phyloP scores from a whole-genome alignment of 257 asterid species.

The Solanum clarkiae region DNA sequence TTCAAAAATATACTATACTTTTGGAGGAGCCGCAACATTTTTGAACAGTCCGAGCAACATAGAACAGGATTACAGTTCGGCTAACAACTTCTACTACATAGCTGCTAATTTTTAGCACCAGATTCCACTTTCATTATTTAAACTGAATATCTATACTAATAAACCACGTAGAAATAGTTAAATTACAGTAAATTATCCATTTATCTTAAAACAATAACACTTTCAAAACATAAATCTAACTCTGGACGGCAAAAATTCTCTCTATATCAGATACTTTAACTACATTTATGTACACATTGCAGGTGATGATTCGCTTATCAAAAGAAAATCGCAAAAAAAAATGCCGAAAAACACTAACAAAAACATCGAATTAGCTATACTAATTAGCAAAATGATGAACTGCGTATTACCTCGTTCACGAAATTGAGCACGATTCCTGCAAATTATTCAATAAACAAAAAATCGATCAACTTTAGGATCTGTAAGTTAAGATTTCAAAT shows the following conservation, averaged over 20 bases:
- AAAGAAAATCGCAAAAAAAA: not conserved
- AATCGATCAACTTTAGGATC: not conserved
- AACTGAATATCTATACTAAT: not conserved
- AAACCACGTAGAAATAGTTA: not conserved
- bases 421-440: slow-evolving; percentile 88
- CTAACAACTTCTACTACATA: not conserved
- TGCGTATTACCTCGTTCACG: slow-evolving; percentile 61
- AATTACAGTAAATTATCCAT: not conserved
- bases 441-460: not conserved
- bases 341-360: not conserved
- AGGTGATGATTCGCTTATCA: not conserved
- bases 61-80: not conserved
- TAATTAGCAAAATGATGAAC: not conserved
- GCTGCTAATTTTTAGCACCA: not conserved
- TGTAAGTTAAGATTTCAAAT: not conserved
- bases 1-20: too few relatives aligned
- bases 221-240: not conserved
- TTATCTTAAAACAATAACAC: not conserved
- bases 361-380: not conserved
- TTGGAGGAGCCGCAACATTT: too few relatives aligned
- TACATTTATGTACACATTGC: not conserved
- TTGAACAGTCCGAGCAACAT: too few relatives aligned
- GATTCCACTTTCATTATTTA: not conserved
- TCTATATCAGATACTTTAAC: not conserved
- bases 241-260: not conserved